Base-by-base conservation (phyloP, 1,139 yeast genomes). In the Nakaseomyces glabratus region DNA sequence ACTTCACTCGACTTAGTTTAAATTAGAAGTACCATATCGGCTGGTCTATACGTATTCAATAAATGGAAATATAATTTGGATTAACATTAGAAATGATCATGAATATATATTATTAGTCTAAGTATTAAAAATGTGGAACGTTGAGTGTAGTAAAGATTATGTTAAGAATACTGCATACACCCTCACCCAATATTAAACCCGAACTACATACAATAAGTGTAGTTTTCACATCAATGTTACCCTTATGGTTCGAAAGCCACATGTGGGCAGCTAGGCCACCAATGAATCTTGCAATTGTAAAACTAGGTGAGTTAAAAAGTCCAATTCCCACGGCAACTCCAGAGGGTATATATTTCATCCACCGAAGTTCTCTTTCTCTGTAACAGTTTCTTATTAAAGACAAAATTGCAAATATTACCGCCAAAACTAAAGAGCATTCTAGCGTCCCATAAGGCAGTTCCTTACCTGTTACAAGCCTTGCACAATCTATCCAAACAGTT, bases 321-420 rank as follows among this genome's bases (percentile, higher is more conserved):
- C 98, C 98, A 40, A 90, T 81, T 1, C 98, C 98, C 9, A 86
- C 95, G 0, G 98, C 96, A 12, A 90, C 94, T 7, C 98, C 98
- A 26, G 85, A 79, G 1, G 98, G 98, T 14, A 57, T 43, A 37
- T 41, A 50, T 16, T 44, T 34, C 20, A 86, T 55, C 63, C 73
- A 82, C 28, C 42, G 45, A 33, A 59, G 55, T 7, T 47, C 45
- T 5, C 59, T 48, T 16, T 59, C 58, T 3, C 76, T 69, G 8
- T 67, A 55, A 3, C 69, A 48, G 47, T 79, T 78, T 46, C 78
- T 79, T 21, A 75, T 39, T 12, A 85, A 55, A 0, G 97, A 81
- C 12, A 88, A 69, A 3, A 69, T 35, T 0, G 76, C 90, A 60
- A 86, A 88, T 0, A 86, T 44, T 1, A 66, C 42, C 0, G 86